phyloP scores from a whole-genome alignment of 106 monocot genomes.

The Ottelia alismoides region DNA sequence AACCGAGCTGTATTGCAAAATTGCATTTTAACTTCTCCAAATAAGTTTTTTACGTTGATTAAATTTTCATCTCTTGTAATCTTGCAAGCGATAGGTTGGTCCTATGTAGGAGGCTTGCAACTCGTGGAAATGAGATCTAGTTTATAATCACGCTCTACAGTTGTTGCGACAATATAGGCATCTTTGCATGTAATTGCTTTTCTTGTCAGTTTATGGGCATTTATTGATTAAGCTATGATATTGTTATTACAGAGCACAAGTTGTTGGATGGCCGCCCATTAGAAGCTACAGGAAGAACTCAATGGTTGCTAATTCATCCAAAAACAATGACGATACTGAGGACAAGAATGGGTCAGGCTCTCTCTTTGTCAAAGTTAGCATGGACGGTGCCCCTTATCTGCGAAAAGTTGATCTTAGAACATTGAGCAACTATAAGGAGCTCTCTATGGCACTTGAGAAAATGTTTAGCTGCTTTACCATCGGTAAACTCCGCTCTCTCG shows the following conservation, averaged over 20 bases:
- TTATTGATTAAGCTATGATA: no score
- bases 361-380: slow-evolving; percentile 53
- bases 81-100: no score
- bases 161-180: no score
- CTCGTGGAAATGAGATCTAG: no score
- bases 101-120: no score
- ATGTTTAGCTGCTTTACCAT: slow-evolving; percentile 57
- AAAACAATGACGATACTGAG: slow-evolving; percentile 34
- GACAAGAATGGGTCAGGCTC: slow-evolving; percentile 31
- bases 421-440: slow-evolving; percentile 35
- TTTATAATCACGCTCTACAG: no score
- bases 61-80: no score
- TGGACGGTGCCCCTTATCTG: slow-evolving; percentile 54
- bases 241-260: slow-evolving; percentile 44
- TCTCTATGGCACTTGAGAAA: slow-evolving; percentile 35
- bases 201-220: no score
- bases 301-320: slow-evolving; percentile 33
- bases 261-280: slow-evolving; percentile 74
- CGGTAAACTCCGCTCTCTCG: slow-evolving; percentile 15
- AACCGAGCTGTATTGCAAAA: no score
- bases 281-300: slow-evolving; percentile 39
- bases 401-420: slow-evolving; percentile 45
- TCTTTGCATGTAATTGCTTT: no score
- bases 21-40: no score
- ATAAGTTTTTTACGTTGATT: no score